Conservation (phyloP, 192 early-diverging fungal species). For the Thamnidium elegans region DNA sequence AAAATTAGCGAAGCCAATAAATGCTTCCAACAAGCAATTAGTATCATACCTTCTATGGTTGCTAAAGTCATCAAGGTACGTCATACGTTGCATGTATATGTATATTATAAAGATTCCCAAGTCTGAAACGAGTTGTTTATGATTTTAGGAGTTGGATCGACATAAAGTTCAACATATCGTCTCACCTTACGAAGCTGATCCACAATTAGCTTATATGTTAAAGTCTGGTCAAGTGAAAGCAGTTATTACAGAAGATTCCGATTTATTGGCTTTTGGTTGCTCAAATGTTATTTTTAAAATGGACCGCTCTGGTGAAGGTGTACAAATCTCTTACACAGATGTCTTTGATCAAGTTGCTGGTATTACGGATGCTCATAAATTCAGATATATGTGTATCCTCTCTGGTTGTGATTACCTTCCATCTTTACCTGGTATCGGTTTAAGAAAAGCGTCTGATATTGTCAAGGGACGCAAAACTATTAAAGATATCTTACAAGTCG, state of each 20-base stretch:
- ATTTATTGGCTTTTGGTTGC: conserved; percentile 92
- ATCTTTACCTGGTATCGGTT: conserved; percentile 79
- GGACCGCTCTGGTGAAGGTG: conserved; percentile 64
- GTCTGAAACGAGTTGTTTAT: background rate
- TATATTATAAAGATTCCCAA: conserved; percentile 9
- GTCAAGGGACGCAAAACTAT: conserved; percentile 45
- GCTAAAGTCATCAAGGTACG: conserved; percentile 7
- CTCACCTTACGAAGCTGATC: conserved; percentile 97
- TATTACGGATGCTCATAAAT: conserved; percentile 58
- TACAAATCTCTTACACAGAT: conserved; percentile 59
- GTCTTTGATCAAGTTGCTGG: conserved; percentile 50
- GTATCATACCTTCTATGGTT: conserved; percentile 5
- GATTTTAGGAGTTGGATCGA: conserved; percentile 50
- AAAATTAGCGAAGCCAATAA: background rate
- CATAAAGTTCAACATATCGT: conserved; percentile 75
- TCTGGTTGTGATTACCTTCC: conserved; percentile 96
- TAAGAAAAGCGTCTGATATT: conserved; percentile 71
- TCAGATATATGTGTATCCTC: conserved; percentile 94
- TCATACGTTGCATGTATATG: conserved; percentile 43
- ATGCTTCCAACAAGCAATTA: conserved; percentile 2
- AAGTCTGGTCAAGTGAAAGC: conserved; percentile 65
- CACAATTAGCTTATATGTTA: conserved; percentile 87
- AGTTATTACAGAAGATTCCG: conserved; percentile 93
- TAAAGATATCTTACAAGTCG: conserved; percentile 33
- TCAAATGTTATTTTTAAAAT: conserved; percentile 81